Evolutionary conservation across 352 stramenopile genomes (phyloP).

Genomic region (Phytopythium litorale): DNA sequence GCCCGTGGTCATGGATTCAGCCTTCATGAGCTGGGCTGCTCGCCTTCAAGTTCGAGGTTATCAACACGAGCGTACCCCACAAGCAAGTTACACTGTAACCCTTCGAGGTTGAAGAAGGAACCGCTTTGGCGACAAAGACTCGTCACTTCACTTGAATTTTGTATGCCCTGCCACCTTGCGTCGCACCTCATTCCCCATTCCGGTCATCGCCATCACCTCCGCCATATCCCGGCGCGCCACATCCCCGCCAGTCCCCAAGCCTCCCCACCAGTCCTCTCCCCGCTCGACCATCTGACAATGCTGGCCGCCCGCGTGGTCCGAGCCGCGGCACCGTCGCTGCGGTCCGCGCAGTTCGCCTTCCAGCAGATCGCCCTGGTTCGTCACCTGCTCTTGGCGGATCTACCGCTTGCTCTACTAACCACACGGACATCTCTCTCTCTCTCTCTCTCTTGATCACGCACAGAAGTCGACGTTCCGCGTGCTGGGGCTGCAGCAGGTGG

Average conservation of each 20-base stretch:
- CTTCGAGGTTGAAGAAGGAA: not conserved
- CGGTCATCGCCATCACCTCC: not conserved
- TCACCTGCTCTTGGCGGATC: not conserved
- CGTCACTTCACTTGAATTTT: not conserved
- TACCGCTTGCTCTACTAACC: not conserved
- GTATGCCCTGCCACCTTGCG: not conserved
- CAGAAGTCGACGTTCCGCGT: constrained; percentile 89
- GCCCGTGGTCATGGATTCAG: constrained; percentile 98
- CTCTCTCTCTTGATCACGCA: not conserved
- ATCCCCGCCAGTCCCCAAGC: not conserved
- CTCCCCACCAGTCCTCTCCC: no score
- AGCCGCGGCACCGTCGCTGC: not conserved
- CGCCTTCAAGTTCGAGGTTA: constrained; percentile 16
- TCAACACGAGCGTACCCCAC: no score
- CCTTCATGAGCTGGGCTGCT: constrained; percentile 94
- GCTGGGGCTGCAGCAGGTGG: constrained; percentile 97
- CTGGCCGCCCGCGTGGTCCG: not conserved
- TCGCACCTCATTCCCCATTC: not conserved
- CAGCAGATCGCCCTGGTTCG: not conserved
- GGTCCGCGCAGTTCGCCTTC: not conserved
- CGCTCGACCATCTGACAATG: not conserved
- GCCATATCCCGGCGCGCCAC: no score
- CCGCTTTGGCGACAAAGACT: not conserved
- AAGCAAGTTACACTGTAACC: no score
- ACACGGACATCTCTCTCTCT: not conserved